Evolutionary conservation across 2,329 filamentous ascomycete species (phyloP).

Genomic region (Ophiocordyceps robertsii): DNA sequence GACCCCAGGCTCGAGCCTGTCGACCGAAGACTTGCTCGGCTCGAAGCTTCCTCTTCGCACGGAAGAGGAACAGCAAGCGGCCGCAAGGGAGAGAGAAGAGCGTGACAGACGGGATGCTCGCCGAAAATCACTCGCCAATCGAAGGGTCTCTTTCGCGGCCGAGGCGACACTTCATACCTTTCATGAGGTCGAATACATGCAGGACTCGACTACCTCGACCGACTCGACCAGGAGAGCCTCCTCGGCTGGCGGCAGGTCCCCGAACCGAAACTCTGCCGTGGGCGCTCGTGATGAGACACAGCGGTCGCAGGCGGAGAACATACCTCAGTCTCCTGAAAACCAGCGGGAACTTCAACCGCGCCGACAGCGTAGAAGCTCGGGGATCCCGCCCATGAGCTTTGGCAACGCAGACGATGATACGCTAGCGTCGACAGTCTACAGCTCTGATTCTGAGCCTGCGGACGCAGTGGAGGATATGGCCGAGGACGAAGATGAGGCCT

Average conservation of each 20-base stretch:
- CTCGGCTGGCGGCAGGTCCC: slow-evolving; percentile 23
- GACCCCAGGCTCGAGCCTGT: slow-evolving; percentile 5
- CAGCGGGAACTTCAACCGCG: slow-evolving; percentile 48
- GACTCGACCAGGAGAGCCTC: slow-evolving; percentile 67
- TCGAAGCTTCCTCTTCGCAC: slow-evolving; percentile 53
- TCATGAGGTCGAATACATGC: slow-evolving; percentile 80
- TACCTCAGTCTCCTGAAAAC: slow-evolving; percentile 46
- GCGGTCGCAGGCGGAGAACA: slow-evolving; percentile 45
- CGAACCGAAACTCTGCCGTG: slow-evolving; percentile 5
- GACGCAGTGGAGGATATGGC: slow-evolving; percentile 42
- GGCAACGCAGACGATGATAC: slow-evolving; percentile 52
- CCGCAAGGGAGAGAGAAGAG: slow-evolving; percentile 56
- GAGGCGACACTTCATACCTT: slow-evolving; percentile 96
- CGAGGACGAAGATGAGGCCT: slow-evolving; percentile 33
- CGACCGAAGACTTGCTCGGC: slow-evolving; percentile 13
- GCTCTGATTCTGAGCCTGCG: slow-evolving; percentile 47
- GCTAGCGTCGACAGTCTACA: slow-evolving; percentile 68
- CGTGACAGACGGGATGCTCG: slow-evolving; percentile 72
- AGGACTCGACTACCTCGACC: slow-evolving; percentile 72
- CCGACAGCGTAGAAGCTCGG: slow-evolving; percentile 50
- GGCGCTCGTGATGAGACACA: slow-evolving; percentile 41
- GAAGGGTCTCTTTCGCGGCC: slow-evolving; percentile 91
- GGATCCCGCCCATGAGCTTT: slow-evolving; percentile 49
- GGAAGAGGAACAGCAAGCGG: slow-evolving; percentile 58
- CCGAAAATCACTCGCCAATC: slow-evolving; percentile 82